These are phyloP conservation scores for Lichtheimia ramosa DNA, from an alignment of 371 early-diverging fungal species.

Conservation along the genomic window DNA sequence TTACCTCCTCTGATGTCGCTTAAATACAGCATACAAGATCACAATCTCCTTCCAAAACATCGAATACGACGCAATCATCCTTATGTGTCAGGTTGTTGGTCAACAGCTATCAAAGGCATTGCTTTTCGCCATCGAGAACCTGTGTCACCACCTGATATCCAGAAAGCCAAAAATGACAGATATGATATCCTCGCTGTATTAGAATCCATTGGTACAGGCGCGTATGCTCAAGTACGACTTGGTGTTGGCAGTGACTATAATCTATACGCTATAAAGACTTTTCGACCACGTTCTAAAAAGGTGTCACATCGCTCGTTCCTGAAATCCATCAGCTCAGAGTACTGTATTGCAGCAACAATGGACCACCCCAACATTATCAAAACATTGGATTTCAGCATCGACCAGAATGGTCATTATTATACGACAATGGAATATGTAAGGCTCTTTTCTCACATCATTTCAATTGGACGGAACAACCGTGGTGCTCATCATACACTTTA, in stretches of 20 bases:
- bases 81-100: not conserved
- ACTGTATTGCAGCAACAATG: slow-evolving; percentile 87
- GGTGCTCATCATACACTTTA: not conserved
- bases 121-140: not conserved
- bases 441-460: not conserved
- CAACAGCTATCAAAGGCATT: not conserved
- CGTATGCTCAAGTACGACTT: slow-evolving; percentile 12
- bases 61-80: no score
- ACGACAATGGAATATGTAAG: slow-evolving; percentile 87
- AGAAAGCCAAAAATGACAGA: no score
- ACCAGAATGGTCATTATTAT: slow-evolving; percentile 81
- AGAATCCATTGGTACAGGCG: slow-evolving; percentile 11
- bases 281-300: slow-evolving; percentile 81
- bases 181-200: not conserved
- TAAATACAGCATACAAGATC: no score
- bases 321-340: slow-evolving; percentile 88
- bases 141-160: not conserved
- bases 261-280: slow-evolving; percentile 83
- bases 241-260: not conserved
- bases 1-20: no score
- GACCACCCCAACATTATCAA: slow-evolving; percentile 87
- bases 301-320: slow-evolving; percentile 89
- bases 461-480: not conserved
- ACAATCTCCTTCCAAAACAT: no score
- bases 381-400: slow-evolving; percentile 90